These are phyloP conservation scores for Stropharia rugosoannulata DNA, from an alignment of 768 basidiomycete genomes.

Conservation along the genomic window DNA sequence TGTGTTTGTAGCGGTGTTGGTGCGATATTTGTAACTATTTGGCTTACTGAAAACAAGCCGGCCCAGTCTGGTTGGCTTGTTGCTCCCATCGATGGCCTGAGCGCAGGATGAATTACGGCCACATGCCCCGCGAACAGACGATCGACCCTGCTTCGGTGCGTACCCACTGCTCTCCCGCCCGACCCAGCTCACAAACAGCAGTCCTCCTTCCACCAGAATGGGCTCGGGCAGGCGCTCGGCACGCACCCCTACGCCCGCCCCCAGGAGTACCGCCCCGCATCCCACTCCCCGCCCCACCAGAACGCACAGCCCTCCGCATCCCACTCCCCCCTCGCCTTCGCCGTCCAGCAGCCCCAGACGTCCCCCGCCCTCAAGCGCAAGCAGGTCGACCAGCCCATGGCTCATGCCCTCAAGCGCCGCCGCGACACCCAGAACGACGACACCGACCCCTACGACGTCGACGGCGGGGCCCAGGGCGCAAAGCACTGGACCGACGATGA, in stretches of 20 bases:
- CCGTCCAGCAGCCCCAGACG: conserved; percentile 19
- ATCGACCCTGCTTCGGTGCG: conserved; percentile 62
- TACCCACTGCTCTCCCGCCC: conserved; percentile 12
- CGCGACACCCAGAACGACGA: conserved; percentile 40
- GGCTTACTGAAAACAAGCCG: conserved; percentile 10
- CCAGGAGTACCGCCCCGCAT: conserved; percentile 36
- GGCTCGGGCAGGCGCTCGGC: conserved; percentile 61
- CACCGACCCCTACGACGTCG: conserved; percentile 41
- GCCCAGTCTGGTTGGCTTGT: conserved; percentile 33
- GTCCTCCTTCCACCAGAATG: conserved; percentile 56
- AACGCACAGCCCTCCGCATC: conserved; percentile 31
- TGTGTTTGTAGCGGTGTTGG: conserved; percentile 14
- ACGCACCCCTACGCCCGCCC: conserved; percentile 37
- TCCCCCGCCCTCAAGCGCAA: conserved; percentile 52
- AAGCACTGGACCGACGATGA: conserved; percentile 89
- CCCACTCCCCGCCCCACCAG: conserved; percentile 38
- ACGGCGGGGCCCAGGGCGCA: conserved; percentile 56
- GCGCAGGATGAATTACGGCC: conserved; percentile 59
- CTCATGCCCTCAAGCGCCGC: conserved; percentile 45
- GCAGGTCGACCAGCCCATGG: conserved; percentile 37
- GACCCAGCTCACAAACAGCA: conserved; percentile 15
- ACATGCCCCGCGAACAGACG: conserved; percentile 56
- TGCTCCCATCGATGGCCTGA: conserved; percentile 26
- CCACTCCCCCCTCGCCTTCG: conserved; percentile 36
- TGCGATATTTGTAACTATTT: neutral